Evolutionary conservation across 768 basidiomycete genomes (phyloP), one percentile per base, ranked within the genome.

Genomic region (Rhodotorula diobovata): DNA sequence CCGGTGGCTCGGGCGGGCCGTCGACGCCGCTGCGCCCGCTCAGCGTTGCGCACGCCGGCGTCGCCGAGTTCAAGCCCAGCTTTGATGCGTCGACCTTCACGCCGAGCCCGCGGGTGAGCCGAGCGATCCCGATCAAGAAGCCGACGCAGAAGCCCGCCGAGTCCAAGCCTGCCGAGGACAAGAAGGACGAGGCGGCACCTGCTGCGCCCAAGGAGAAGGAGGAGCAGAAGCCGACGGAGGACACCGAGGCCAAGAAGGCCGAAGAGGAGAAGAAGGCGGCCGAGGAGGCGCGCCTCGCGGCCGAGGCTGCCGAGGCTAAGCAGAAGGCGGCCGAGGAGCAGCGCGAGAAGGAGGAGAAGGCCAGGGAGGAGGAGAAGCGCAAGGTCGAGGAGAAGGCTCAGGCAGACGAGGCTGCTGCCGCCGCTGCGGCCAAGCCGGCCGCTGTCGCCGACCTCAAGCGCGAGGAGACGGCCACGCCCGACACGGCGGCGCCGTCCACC

Each of bases 91-190:
- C 68, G 1, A 34, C 46, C 3, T 71, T 70, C 67, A 53, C 54
- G 20, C 61, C 62, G 15, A 43, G 64, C n/a, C 67, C 67, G 25
- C 41, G 74, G 1, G 53, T 30, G 54, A 63, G 61, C 30, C 57
- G 64, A 9, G 74, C 74, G 64, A 72, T 75, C 70, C 61, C 67
- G 61, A 75, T 75, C 34, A 48, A 53, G 28, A 75, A 75, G 57
- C 73, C 73, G 21, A 45, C 34, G 32, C 54, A 34, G 51, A 50
- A 62, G 55, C 39, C 46, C 50, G 57, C 57, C 25, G 66, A 61
- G 66, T 63, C 71, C 6, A 56, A 61, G 62, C 67, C 51, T 3
- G 55, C 23, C 14, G 30, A 63, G 39, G 55, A 61, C 56, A 25
- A 34, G 15, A 65, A 73, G 46, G 64, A 58, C 2, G 59, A 63